phyloP scores from a whole-genome alignment of 1,284 basidiomycete genomes.

The Ceratobasidium sp. region DNA sequence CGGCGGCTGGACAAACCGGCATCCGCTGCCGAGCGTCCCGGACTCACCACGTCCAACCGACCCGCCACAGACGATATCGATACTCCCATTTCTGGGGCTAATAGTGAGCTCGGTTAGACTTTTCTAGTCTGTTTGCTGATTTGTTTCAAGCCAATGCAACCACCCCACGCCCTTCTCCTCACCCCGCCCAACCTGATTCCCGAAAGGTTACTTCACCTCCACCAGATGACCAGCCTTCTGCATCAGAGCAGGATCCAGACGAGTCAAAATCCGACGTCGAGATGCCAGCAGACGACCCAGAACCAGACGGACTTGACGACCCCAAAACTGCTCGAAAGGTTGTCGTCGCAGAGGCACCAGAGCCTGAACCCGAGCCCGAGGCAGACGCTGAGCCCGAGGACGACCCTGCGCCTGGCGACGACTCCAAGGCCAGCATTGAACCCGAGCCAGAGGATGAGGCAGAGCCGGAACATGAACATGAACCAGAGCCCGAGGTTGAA shows the following conservation, averaged over 20 bases:
- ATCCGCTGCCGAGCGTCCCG: conserved; percentile 28
- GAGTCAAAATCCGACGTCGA: conserved; percentile 41
- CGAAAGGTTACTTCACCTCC: conserved; percentile 23
- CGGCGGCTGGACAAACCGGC: conserved; percentile 32
- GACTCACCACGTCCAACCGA: background rate
- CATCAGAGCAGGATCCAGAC: conserved; percentile 27
- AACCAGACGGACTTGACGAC: conserved; percentile 27
- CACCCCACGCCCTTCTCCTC: conserved; percentile 27
- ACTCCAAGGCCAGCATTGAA: conserved; percentile 50
- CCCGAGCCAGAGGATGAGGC: conserved; percentile 51
- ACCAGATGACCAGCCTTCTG: conserved; percentile 10
- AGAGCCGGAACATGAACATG: conserved; percentile 50
- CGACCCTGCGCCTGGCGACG: conserved; percentile 52
- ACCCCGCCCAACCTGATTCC: conserved; percentile 2
- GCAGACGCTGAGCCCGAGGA: conserved; percentile 53
- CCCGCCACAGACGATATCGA: conserved; percentile 18
- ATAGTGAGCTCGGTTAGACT: conserved; percentile 26
- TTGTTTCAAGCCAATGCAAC: conserved; percentile 31
- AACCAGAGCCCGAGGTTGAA: conserved; percentile 61
- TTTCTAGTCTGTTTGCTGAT: conserved; percentile 3
- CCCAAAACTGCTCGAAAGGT: conserved; percentile 14
- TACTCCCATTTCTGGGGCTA: conserved; percentile 30
- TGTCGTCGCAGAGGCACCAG: conserved; percentile 47
- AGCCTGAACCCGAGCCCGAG: conserved; percentile 53
- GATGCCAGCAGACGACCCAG: conserved; percentile 10